These are phyloP conservation scores for Picochlorum sp. DNA, from an alignment of 139 green algal species.

Conservation along the genomic window DNA sequence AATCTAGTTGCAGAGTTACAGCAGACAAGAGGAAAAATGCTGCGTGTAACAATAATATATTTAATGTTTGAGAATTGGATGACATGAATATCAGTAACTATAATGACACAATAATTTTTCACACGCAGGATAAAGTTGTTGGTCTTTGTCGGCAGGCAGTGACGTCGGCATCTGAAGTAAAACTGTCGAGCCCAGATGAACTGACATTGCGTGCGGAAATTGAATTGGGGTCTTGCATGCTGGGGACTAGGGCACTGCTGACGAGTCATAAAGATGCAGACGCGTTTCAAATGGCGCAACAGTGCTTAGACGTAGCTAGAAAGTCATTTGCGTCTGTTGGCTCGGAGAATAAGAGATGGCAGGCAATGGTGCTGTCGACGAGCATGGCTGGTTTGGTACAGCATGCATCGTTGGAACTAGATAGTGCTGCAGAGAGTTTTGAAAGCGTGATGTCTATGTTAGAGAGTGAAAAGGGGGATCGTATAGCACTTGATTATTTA, in stretches of 20 bases:
- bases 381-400: conserved; percentile 18
- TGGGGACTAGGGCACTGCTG: conserved; percentile 2
- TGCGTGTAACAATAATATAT: too few relatives aligned
- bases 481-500: conserved; percentile 4
- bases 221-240: conserved; percentile 9
- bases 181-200: not conserved
- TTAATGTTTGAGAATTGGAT: too few relatives aligned
- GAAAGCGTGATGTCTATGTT: conserved; percentile 12
- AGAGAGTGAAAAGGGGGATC: conserved; percentile 5
- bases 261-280: conserved; percentile 13
- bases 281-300: conserved; percentile 17
- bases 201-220: conserved; percentile 11
- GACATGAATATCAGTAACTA: too few relatives aligned
- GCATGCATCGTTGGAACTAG: conserved; percentile 21
- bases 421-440: conserved; percentile 11
- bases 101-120: too few relatives aligned
- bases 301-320: conserved; percentile 26
- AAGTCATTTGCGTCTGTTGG: conserved; percentile 14
- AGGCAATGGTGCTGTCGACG: conserved; percentile 16
- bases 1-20: too few relatives aligned
- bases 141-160: conserved; percentile 13
- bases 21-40: too few relatives aligned
- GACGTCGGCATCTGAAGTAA: conserved; percentile 4
- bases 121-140: not conserved
- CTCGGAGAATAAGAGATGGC: conserved; percentile 20